Conservation (phyloP, 352 stramenopile genomes). For the Phytophthora fragariaefolia region DNA sequence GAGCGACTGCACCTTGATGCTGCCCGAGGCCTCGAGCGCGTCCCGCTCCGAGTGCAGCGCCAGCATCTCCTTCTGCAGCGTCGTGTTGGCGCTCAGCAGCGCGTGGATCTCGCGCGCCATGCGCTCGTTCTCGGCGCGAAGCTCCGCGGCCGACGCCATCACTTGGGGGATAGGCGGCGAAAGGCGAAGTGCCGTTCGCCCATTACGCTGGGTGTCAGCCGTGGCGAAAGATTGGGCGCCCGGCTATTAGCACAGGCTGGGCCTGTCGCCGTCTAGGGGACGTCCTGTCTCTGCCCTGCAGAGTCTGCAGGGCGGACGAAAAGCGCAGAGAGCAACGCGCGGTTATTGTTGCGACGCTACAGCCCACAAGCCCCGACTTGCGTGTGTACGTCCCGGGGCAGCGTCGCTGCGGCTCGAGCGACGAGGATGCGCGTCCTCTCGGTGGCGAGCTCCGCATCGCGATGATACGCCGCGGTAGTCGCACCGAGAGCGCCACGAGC, state of each 20-base stretch:
- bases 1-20: constrained; percentile 52
- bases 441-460: too few species aligned
- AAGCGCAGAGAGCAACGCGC: too few species aligned
- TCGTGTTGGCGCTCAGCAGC: constrained; percentile 66
- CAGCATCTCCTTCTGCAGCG: constrained; percentile 69
- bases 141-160: constrained; percentile 42
- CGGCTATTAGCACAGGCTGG: too few species aligned
- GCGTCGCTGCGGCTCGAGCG: too few species aligned
- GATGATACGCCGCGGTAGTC: too few species aligned
- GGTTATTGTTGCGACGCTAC: too few species aligned
- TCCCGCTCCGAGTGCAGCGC: constrained; percentile 57
- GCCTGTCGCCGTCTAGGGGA: too few species aligned
- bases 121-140: constrained; percentile 67
- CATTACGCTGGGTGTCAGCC: background rate
- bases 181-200: constrained; percentile 20
- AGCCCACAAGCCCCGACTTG: too few species aligned
- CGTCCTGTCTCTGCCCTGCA: too few species aligned
- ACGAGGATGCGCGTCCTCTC: too few species aligned
- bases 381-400: too few species aligned
- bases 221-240: background rate
- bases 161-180: constrained; percentile 11
- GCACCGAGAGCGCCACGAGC: constrained; percentile 11
- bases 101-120: constrained; percentile 62
- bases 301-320: too few species aligned
- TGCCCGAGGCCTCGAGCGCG: constrained; percentile 43